Evolutionary conservation across 1,284 basidiomycete species (phyloP), one percentile per base, ranked within the genome.

Genomic region (Trametes polyzona): DNA sequence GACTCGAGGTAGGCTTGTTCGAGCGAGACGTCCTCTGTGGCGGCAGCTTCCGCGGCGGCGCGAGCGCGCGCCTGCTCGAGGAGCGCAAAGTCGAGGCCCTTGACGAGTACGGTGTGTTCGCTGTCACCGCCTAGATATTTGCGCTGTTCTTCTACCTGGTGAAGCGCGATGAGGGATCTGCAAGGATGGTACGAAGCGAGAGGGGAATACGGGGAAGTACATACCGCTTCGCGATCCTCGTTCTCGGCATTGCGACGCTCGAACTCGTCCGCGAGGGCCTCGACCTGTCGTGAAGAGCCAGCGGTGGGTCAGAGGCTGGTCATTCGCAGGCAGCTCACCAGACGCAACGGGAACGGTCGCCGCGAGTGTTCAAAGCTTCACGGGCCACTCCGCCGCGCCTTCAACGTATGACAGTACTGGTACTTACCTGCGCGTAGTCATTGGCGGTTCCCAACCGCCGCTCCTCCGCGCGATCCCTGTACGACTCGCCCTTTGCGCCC

Each of bases 81-180:
- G 3, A 96, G 81, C 0, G 92, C 87, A 69, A 88, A 84, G 69
- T 97, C 95, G 30, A 97, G 84, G n/a, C 95, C 92, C 66, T 94
- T 96, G 37, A 95, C 92, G 4, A 95, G 83, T 43, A 95, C 84
- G 3, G 90, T 87, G 70, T 96, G 92, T 52, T 88, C 83, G 39
- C 86, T 84, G 71, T 96, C 93, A 32, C 93, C 93, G n/a, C 94
- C 94, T 1, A 96, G 82, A 71, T 93, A 94, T 42, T 80, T 80
- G 41, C 93, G 82, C 69, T 93, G 84, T 55, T 86, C 81, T 52
- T 93, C 91, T 16, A 95, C 75, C 86, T 92, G 55, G 16, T 16
- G 21, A 4, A 14, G 2, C 1, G 32, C 11, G 46, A 7, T 17
- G 7, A 8, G 21, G 23, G 21, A 2, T 11, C 12, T 11, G 44